phyloP scores from a whole-genome alignment of 257 asterid genomes.

The Solanum boliviense region DNA sequence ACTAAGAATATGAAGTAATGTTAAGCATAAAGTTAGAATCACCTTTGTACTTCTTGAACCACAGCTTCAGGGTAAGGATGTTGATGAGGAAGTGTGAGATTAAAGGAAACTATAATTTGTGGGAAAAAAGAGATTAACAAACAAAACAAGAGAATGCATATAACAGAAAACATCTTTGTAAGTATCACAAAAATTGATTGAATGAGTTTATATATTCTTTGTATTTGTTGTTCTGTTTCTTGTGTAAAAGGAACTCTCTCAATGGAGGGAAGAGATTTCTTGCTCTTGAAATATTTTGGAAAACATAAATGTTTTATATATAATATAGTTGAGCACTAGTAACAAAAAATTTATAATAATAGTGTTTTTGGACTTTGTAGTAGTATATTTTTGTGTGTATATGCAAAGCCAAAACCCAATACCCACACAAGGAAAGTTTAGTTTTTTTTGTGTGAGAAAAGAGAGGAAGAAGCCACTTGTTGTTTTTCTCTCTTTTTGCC shows the following conservation, averaged over 20 bases:
- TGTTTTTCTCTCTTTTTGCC: conserved; percentile 11
- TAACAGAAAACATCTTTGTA: conserved; percentile 40
- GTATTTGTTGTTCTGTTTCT: conserved; percentile 11
- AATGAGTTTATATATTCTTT: conserved; percentile 7
- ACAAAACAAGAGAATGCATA: conserved; percentile 32
- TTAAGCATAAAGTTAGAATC: neutral
- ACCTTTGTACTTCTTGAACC: conserved; percentile 69
- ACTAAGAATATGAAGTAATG: neutral
- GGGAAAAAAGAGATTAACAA: conserved; percentile 15
- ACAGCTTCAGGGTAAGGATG: conserved; percentile 93
- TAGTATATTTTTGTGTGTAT: neutral
- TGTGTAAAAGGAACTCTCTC: conserved; percentile 18
- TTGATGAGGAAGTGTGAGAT: conserved; percentile 74
- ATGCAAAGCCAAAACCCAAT: neutral
- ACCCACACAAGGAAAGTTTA: neutral
- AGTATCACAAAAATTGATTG: conserved; percentile 1
- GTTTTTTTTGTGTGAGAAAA: neutral
- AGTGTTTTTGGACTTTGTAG: conserved; percentile 21
- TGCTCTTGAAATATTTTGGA: conserved; percentile 13
- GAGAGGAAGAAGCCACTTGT: neutral
- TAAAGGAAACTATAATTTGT: conserved; percentile 21
- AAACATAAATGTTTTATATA: conserved; percentile 21
- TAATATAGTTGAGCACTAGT: neutral
- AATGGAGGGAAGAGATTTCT: conserved; percentile 32
- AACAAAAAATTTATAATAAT: neutral